Base-by-base conservation (phyloP, 495 filamentous ascomycete species). In the Aspergillus leporis region DNA sequence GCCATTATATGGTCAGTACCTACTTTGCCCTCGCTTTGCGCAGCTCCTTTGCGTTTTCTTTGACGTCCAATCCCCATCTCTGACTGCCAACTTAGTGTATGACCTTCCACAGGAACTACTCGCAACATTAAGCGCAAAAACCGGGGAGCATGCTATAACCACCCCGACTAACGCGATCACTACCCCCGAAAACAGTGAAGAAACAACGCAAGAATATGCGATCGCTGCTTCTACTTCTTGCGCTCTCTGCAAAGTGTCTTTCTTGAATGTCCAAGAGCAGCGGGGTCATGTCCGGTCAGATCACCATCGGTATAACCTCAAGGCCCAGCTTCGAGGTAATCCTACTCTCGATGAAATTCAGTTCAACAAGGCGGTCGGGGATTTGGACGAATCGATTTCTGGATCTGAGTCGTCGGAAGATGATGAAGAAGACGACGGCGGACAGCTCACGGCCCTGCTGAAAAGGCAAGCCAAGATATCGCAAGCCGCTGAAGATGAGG, bases 231-330 rank as follows among this genome's bases (percentile, higher is more conserved):
- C 91, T 4, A 92, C 90, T 41, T 83, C 89, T 22, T 98, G 94
- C 67, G 82, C 87, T 4, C 85, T 98, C 16, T 98, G 94, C 74
- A 80, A 81, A 31, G 78, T 90, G 18, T 75, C 80, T 0, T 94
- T 90, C 64, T 62, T 72, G 25, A 88, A 78, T 25, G 85, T 96
- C 25, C 80, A 87, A 64, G 92, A 97, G 52, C 95, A 98, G 64
- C 84, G 90, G 46, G 80, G 83, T 53, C 94, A 98, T 76, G 85
- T 90, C 25, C 87, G 88, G 54, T 96, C 93, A n/a, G 94, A 98
- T 70, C 80, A 93, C 48, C 94, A 98, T 72, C 82, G 88, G 55
- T 98, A 97, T 72, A 98, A 98, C 69, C 70, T 97, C 50, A 97
- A 96, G 71, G 91, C 90, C 67, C 93, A 90, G 75, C 72, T 96